Base-by-base conservation (phyloP, 306 rosid species). In the Casuarina equisetifolia region DNA sequence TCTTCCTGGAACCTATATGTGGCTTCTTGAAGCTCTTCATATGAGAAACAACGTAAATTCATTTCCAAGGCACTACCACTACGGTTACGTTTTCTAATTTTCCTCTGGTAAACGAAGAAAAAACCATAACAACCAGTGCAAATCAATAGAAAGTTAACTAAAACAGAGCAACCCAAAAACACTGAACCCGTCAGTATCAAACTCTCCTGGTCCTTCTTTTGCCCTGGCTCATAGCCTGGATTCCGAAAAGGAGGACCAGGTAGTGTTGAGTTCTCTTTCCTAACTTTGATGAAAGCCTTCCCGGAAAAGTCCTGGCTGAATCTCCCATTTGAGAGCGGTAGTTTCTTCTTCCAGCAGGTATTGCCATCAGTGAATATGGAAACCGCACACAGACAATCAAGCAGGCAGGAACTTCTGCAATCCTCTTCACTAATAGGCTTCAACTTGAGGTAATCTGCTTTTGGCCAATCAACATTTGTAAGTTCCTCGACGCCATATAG, bases 281-380 rank as follows among this genome's bases (percentile, higher is more conserved):
- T 44, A 35, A 76, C 48, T 15, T 72, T 76, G 53, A 85, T 48
- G 35, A 72, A 66, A 40, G 79, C 66, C 48, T 58, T 82, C 59
- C 72, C 73, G 3, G 2, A 12, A 2, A 50, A 74, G 20, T 3
- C 19, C 0, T 5, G 2, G 40, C 73, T 75, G 25, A 39, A 70
- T 49, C 86, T 81, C 67, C 91, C 89, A 58, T 83, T 85, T 0
- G 83, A 83, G 49, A 88, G 84, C 16, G 89, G 87, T 9, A 83
- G 32, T 78, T 64, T 88, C 84, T 85, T 88, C 83, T 85, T 88
- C 85, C 82, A 78, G 43, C 91, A 83, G 1, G 40, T 57, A 2
- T 46, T 61, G 5, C 20, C 74, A 0, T 2, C 50, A 13, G 70
- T 38, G 68, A 54, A 85, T 49, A 73, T 64, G 2, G 76, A 73